These are phyloP conservation scores for Citrus glauca DNA, from an alignment of 345 rosid species.

Conservation along the genomic window DNA sequence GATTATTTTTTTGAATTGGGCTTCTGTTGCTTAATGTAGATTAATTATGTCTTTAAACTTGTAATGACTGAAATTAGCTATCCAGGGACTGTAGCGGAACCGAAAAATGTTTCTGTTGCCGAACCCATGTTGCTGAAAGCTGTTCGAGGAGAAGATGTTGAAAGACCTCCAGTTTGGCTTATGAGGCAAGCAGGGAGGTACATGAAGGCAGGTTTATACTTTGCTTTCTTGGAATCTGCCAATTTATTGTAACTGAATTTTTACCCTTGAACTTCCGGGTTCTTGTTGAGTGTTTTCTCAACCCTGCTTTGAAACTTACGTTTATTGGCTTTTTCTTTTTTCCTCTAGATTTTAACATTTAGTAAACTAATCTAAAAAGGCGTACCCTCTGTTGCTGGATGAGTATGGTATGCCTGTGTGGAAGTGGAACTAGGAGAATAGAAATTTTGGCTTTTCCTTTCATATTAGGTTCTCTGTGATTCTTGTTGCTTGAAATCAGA, in stretches of 20 bases:
- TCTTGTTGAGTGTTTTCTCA: neutral
- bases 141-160: conserved; percentile 85
- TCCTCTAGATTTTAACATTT: neutral
- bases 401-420: neutral
- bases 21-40: neutral
- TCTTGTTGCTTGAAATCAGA: neutral
- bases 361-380: neutral
- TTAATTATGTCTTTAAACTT: neutral
- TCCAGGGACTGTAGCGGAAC: conserved; percentile 59
- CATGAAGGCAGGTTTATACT: conserved; percentile 85
- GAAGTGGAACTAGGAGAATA: neutral
- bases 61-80: conserved; percentile 1
- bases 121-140: conserved; percentile 91
- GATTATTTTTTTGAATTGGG: neutral
- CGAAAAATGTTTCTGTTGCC: conserved; percentile 34
- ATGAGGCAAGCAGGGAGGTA: conserved; percentile 99
- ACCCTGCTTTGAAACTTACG: neutral
- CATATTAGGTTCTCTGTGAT: neutral
- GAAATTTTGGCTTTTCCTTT: neutral
- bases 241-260: neutral
- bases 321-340: neutral
- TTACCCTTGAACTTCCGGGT: neutral
- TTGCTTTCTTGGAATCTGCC: neutral
- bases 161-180: conserved; percentile 99
- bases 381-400: neutral